Evolutionary conservation across 2,329 filamentous ascomycete genomes (phyloP).

Genomic region (Ilyonectria sp.): DNA sequence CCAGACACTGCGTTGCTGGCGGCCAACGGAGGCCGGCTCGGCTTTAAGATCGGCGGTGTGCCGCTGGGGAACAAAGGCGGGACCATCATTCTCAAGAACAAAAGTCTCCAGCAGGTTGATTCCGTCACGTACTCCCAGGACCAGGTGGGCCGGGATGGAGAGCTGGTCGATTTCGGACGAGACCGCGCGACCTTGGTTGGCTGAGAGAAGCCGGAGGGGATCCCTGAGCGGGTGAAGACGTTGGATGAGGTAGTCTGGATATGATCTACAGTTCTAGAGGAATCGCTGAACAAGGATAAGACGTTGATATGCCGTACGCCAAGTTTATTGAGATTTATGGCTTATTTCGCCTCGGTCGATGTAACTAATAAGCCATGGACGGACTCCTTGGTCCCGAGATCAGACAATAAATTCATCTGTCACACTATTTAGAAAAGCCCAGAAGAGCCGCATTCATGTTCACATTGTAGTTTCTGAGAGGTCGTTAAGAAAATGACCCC

Average conservation of each 20-base stretch:
- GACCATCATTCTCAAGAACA: conserved; percentile 11
- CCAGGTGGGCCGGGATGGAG: conserved; percentile 5
- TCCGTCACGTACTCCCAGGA: conserved; percentile 4
- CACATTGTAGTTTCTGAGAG: not conserved
- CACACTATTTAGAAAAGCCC: not conserved
- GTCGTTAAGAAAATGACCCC: not conserved
- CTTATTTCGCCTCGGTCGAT: not conserved
- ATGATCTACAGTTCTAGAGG: not conserved
- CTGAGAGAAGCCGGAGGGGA: not conserved
- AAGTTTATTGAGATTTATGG: not conserved
- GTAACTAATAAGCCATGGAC: not conserved
- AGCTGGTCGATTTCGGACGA: conserved; percentile 6
- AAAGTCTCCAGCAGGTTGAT: not conserved
- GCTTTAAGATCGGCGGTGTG: conserved; percentile 6
- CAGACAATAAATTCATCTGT: not conserved
- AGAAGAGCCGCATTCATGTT: not conserved
- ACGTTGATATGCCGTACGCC: not conserved
- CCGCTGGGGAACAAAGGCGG: conserved; percentile 19
- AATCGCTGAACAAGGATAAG: not conserved
- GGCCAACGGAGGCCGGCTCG: not conserved
- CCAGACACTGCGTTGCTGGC: not conserved
- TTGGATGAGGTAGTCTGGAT: not conserved
- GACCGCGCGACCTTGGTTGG: not conserved
- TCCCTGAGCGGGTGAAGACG: not conserved
- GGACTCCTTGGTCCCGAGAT: not conserved